Conservation (phyloP, 371 early-diverging fungal species). For the Mucor sp. region DNA sequence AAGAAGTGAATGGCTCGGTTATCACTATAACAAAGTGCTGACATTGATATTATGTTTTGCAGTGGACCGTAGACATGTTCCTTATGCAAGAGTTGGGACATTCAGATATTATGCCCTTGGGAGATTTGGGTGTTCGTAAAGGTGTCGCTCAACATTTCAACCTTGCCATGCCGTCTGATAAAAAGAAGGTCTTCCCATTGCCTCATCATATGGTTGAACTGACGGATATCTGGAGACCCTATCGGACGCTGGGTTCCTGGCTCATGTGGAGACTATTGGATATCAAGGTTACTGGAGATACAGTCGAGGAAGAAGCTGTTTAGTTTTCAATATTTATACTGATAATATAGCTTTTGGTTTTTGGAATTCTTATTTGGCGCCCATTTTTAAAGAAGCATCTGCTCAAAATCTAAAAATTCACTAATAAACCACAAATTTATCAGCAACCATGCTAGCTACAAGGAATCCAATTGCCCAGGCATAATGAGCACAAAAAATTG, state of each 20-base stretch:
- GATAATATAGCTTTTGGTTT: too few relatives aligned
- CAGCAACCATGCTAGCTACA: too few relatives aligned
- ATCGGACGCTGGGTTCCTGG: slow-evolving; percentile 51
- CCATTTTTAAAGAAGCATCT: too few relatives aligned
- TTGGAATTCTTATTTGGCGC: too few relatives aligned
- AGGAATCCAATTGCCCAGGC: too few relatives aligned
- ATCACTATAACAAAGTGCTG: too few relatives aligned
- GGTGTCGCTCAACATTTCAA: slow-evolving; percentile 48
- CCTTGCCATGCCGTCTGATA: neutral
- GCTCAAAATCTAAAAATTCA: too few relatives aligned
- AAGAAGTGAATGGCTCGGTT: too few relatives aligned
- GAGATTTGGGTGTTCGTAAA: slow-evolving; percentile 60
- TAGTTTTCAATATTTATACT: too few relatives aligned
- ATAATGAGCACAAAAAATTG: too few relatives aligned
- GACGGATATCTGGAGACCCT: slow-evolving; percentile 56
- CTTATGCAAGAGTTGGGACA: slow-evolving; percentile 56
- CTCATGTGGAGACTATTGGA: slow-evolving; percentile 55
- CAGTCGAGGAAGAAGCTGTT: neutral
- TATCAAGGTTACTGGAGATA: slow-evolving; percentile 12
- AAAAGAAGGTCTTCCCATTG: slow-evolving; percentile 27
- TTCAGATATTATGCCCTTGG: slow-evolving; percentile 57
- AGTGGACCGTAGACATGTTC: slow-evolving; percentile 66
- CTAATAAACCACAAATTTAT: too few relatives aligned
- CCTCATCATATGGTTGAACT: slow-evolving; percentile 47
- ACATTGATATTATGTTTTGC: neutral